phyloP scores from a whole-genome alignment of 805 yeast genomes.

The Nakazawaea anatomiae region DNA sequence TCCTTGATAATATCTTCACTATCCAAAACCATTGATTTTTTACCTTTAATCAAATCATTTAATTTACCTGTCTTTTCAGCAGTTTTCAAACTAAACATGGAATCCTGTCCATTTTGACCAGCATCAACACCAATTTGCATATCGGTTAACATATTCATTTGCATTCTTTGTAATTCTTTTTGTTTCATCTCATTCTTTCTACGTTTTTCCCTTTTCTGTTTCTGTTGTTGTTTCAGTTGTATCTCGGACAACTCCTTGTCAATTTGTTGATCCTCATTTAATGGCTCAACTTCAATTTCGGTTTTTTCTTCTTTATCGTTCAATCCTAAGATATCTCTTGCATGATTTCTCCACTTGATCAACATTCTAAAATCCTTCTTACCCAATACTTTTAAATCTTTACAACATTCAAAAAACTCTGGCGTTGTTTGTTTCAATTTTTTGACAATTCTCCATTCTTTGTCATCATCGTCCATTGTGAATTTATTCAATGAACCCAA shows the following conservation, averaged over 20 bases:
- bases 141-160: conserved; percentile 93
- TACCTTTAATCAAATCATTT: conserved; percentile 70
- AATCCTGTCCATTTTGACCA: conserved; percentile 68
- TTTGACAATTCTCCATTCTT: conserved; percentile 66
- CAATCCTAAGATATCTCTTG: conserved; percentile 71
- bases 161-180: conserved; percentile 85
- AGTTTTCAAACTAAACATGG: conserved; percentile 74
- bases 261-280: conserved; percentile 85
- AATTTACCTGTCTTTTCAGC: conserved; percentile 86
- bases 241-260: conserved; percentile 78
- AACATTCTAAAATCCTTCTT: conserved; percentile 85
- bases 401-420: conserved; percentile 77
- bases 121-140: conserved; percentile 93
- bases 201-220: conserved; percentile 75
- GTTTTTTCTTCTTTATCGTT: conserved; percentile 45
- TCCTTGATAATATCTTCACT: conserved; percentile 49
- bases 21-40: conserved; percentile 55
- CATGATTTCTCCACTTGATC: conserved; percentile 83
- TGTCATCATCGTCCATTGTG: conserved; percentile 52
- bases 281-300: conserved; percentile 58
- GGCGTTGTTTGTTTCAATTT: conserved; percentile 72
- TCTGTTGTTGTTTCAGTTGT: conserved; percentile 62
- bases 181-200: conserved; percentile 77
- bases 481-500: conserved; percentile 72
- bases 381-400: conserved; percentile 91